These are phyloP conservation scores for Grosmannia serpens DNA, from an alignment of 2,329 filamentous ascomycete genomes.

Conservation along the genomic window DNA sequence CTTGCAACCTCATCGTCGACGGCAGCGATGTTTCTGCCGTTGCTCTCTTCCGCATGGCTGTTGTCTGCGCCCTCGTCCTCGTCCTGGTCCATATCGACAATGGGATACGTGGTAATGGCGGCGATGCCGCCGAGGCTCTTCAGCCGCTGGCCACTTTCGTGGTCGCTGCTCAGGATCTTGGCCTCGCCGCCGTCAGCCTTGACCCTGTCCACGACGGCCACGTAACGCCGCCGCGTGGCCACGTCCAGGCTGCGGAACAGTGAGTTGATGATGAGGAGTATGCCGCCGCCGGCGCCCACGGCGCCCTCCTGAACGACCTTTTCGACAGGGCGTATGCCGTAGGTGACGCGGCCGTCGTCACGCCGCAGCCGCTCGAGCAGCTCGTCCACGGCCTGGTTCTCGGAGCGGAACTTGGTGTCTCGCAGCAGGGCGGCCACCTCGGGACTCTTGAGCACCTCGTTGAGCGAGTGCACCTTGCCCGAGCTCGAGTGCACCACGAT, in stretches of 20 bases:
- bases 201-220: constrained; percentile 79
- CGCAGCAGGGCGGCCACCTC: constrained; percentile 67
- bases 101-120: constrained; percentile 79
- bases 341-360: constrained; percentile 85
- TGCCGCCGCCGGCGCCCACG: constrained; percentile 74
- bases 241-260: constrained; percentile 79
- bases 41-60: constrained; percentile 12
- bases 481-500: constrained; percentile 75
- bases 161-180: constrained; percentile 79
- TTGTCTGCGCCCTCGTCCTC: constrained; percentile 8
- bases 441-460: constrained; percentile 73
- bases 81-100: constrained; percentile 36
- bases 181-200: constrained; percentile 77
- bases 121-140: constrained; percentile 80
- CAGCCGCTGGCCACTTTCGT: constrained; percentile 82
- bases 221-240: constrained; percentile 65
- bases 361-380: constrained; percentile 67
- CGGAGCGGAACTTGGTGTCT: constrained; percentile 78
- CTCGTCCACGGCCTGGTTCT: constrained; percentile 74
- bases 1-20: not conserved
- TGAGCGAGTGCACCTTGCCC: constrained; percentile 75
- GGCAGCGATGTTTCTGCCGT: not conserved
- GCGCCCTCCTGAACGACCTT: constrained; percentile 77
- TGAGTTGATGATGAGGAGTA: constrained; percentile 75
- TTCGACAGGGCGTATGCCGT: constrained; percentile 73